Evolutionary conservation across 495 filamentous ascomycete species (phyloP).

Genomic region (Podospora sp.): DNA sequence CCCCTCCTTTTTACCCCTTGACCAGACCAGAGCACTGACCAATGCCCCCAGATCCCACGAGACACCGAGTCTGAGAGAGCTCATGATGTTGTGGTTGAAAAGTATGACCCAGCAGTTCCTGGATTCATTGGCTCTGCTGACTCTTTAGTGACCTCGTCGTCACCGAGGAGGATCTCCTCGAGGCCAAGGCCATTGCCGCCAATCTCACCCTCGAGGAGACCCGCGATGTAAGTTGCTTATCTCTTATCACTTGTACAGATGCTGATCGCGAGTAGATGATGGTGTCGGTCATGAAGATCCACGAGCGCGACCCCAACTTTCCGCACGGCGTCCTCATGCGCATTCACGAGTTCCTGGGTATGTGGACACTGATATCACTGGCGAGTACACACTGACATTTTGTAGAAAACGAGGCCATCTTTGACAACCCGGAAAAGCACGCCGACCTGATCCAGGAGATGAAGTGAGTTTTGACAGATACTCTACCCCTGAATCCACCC

Average conservation of each 20-base stretch:
- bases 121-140: not conserved
- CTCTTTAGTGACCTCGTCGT: conserved; percentile 28
- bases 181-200: conserved; percentile 32
- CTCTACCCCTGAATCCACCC: too few species aligned
- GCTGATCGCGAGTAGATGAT: too few species aligned
- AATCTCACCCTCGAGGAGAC: conserved; percentile 32
- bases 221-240: conserved; percentile 9
- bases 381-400: too few species aligned
- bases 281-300: conserved; percentile 32
- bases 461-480: conserved; percentile 25
- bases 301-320: conserved; percentile 38
- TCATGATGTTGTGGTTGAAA: not conserved
- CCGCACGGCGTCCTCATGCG: conserved; percentile 29
- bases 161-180: conserved; percentile 35
- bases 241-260: not conserved
- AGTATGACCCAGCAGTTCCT: not conserved
- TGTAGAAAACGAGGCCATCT: conserved; percentile 36
- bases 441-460: conserved; percentile 44
- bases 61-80: not conserved
- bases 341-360: conserved; percentile 32
- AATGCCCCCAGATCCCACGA: not conserved
- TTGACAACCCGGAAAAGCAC: conserved; percentile 41
- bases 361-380: too few species aligned
- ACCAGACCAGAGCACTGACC: not conserved
- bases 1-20: not conserved